These are phyloP conservation scores for Sporothrix euskadiensis DNA, from an alignment of 2,329 filamentous ascomycete genomes.

Conservation along the genomic window DNA sequence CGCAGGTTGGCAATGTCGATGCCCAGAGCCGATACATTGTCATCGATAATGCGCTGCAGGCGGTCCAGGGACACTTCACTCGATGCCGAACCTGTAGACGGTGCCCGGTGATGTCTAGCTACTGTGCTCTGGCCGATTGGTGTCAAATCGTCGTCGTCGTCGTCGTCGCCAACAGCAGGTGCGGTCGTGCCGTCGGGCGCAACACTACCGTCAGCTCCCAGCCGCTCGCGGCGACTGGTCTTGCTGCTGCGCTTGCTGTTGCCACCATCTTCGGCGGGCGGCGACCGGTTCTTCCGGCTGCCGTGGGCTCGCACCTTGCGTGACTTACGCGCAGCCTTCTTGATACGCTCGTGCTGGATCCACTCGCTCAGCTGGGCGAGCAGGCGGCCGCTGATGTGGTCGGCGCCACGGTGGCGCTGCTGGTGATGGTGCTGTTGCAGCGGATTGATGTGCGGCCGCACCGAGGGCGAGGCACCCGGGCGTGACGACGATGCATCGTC, in stretches of 20 bases:
- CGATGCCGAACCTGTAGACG: conserved; percentile 65
- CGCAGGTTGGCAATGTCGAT: conserved; percentile 38
- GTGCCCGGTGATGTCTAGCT: conserved; percentile 43
- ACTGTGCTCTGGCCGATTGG: conserved; percentile 33
- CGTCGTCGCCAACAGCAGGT: neutral
- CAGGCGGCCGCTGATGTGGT: conserved; percentile 54
- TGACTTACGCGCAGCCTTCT: conserved; percentile 59
- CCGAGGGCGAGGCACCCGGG: conserved; percentile 23
- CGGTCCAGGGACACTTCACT: conserved; percentile 74
- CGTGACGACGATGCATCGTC: conserved; percentile 31
- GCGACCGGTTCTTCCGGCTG: conserved; percentile 47
- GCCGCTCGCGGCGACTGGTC: conserved; percentile 38
- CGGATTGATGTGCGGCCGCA: conserved; percentile 33
- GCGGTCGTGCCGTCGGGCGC: neutral
- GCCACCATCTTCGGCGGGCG: conserved; percentile 35
- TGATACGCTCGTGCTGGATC: conserved; percentile 76
- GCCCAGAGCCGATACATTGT: conserved; percentile 59
- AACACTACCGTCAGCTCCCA: neutral
- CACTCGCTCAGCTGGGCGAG: conserved; percentile 77
- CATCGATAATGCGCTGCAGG: conserved; percentile 76
- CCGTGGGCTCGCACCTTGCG: conserved; percentile 41
- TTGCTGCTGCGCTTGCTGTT: conserved; percentile 30
- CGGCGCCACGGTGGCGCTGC: conserved; percentile 40
- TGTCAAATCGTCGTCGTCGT: conserved; percentile 17
- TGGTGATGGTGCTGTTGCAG: conserved; percentile 43